Percentiles rank a stretch among this genome's conserved stretches.
Conservation (phyloP, 352 stramenopile species). For the Pythium utonaiense region DNA sequence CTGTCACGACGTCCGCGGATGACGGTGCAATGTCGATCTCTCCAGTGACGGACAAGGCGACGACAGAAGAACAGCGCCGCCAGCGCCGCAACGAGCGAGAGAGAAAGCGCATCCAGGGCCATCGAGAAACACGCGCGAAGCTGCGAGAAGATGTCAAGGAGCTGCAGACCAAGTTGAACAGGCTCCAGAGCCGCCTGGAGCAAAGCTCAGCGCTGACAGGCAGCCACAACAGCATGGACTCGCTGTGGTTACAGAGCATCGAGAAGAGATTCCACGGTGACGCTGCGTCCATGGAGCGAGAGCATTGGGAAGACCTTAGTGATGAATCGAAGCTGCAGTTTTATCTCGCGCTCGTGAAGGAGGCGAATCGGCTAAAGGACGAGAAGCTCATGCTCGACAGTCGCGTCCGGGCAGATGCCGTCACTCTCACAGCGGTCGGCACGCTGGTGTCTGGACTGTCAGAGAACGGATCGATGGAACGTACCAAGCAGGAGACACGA, state of each 20-base stretch:
- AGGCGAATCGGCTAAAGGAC: slow-evolving; percentile 39
- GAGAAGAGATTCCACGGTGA: no score
- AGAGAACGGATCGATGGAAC: not conserved
- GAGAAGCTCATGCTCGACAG: slow-evolving; percentile 11
- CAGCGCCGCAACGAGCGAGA: slow-evolving; percentile 64
- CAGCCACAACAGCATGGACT: slow-evolving; percentile 8
- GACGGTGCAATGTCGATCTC: not conserved
- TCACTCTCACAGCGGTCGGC: not conserved
- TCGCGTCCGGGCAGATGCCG: not conserved
- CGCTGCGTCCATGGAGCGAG: no score
- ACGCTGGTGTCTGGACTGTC: not conserved
- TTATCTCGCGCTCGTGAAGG: slow-evolving; percentile 31
- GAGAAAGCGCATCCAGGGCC: slow-evolving; percentile 28
- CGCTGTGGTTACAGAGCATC: not conserved
- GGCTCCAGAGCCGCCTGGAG: slow-evolving; percentile 27
- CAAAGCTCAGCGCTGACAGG: not conserved
- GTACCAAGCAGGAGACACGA: not conserved
- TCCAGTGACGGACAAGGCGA: not conserved
- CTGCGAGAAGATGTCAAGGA: slow-evolving; percentile 5
- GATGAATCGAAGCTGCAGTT: slow-evolving; percentile 2
- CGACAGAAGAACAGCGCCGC: slow-evolving; percentile 37
- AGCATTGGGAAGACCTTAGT: not conserved
- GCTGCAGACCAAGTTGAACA: slow-evolving; percentile 25
- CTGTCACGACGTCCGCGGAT: not conserved
- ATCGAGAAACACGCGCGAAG: slow-evolving; percentile 10